These are phyloP conservation scores for Tephrocybe sp. DNA, from an alignment of 768 basidiomycete genomes.

Conservation along the genomic window DNA sequence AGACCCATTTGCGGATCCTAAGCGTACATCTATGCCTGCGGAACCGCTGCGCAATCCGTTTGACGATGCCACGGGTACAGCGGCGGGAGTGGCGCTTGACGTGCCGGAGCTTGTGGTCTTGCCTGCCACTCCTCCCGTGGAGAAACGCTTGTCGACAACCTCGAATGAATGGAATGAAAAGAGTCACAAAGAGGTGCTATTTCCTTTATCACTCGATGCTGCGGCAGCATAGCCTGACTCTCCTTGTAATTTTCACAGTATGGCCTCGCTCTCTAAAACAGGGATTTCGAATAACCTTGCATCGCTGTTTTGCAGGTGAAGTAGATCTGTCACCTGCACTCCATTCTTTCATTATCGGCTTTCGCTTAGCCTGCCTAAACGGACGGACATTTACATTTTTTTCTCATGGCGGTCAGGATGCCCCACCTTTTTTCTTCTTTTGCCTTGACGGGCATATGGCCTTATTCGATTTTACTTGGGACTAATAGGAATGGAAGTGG, in stretches of 20 bases:
- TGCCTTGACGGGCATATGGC: background rate
- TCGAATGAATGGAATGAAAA: background rate
- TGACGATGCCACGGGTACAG: slow-evolving; percentile 12
- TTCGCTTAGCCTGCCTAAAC: background rate
- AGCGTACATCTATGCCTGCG: too few relatives aligned
- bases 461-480: background rate
- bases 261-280: slow-evolving; percentile 1
- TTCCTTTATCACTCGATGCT: background rate
- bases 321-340: background rate
- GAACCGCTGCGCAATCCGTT: slow-evolving; percentile 14
- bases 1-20: slow-evolving; percentile 20
- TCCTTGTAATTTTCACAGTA: background rate
- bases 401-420: background rate
- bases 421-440: background rate
- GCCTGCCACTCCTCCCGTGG: slow-evolving; percentile 9
- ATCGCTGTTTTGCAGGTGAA: background rate
- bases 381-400: background rate
- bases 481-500: background rate
- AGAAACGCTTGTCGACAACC: slow-evolving; percentile 3
- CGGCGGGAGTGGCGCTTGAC: background rate
- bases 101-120: slow-evolving; percentile 8
- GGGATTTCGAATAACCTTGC: background rate
- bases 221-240: background rate
- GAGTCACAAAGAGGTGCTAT: background rate
- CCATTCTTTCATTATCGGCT: background rate